These are phyloP conservation scores for Candida glucosophila DNA, from an alignment of 1,139 yeast species.

Conservation along the genomic window DNA sequence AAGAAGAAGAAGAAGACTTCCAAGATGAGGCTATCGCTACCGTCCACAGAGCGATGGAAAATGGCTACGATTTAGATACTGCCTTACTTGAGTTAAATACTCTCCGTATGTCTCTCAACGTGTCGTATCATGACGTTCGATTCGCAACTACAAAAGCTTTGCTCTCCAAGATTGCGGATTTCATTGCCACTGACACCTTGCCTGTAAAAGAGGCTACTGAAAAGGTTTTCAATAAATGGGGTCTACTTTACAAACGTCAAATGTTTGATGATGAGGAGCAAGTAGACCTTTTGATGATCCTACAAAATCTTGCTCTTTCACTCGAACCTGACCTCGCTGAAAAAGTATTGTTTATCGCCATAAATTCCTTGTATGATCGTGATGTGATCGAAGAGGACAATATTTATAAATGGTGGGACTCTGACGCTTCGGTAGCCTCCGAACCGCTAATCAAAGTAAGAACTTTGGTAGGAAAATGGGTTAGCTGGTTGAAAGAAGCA, in stretches of 20 bases:
- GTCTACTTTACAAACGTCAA: constrained; percentile 67
- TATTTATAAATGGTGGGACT: constrained; percentile 76
- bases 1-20: constrained; percentile 78
- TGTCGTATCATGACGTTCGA: constrained; percentile 90
- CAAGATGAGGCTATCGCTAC: constrained; percentile 88
- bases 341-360: constrained; percentile 52
- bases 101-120: constrained; percentile 95
- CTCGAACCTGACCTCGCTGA: constrained; percentile 29
- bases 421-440: constrained; percentile 30
- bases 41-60: constrained; percentile 81
- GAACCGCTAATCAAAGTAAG: constrained; percentile 41
- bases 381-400: constrained; percentile 79
- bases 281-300: constrained; percentile 56
- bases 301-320: constrained; percentile 41
- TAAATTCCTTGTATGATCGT: constrained; percentile 64
- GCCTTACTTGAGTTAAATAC: constrained; percentile 90
- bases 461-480: constrained; percentile 57
- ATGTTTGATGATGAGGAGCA: constrained; percentile 75
- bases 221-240: constrained; percentile 75
- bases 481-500: constrained; percentile 82
- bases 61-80: constrained; percentile 87
- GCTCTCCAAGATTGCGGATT: constrained; percentile 57
- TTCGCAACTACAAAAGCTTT: constrained; percentile 71
- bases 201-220: constrained; percentile 67
- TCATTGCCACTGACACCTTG: constrained; percentile 67